Conservation (phyloP, 192 early-diverging fungal genomes). For the Podila minutissima region DNA sequence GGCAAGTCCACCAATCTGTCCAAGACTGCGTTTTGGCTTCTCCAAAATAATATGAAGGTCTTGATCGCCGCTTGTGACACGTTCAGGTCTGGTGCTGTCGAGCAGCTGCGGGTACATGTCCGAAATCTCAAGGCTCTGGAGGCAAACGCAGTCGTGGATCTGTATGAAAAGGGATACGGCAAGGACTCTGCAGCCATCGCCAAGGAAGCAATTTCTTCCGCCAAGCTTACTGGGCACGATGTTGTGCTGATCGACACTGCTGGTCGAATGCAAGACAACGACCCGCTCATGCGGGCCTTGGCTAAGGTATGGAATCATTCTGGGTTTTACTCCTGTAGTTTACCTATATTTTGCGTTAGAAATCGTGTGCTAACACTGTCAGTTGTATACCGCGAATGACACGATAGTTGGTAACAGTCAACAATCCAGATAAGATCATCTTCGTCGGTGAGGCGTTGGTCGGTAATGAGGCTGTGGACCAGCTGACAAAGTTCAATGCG, state of each 20-base stretch:
- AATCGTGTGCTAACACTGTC: neutral
- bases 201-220: slow-evolving; percentile 87
- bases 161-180: slow-evolving; percentile 96
- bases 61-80: slow-evolving; percentile 98
- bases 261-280: slow-evolving; percentile 98
- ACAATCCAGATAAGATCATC: slow-evolving; percentile 95
- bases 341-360: neutral
- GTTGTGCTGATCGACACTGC: slow-evolving; percentile 97
- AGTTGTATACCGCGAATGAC: neutral
- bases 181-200: slow-evolving; percentile 97
- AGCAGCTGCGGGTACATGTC: slow-evolving; percentile 92
- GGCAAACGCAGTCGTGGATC: slow-evolving; percentile 72
- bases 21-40: slow-evolving; percentile 95
- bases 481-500: slow-evolving; percentile 96
- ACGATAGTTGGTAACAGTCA: slow-evolving; percentile 80
- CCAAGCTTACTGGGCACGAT: slow-evolving; percentile 78
- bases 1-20: slow-evolving; percentile 92
- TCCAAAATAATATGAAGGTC: slow-evolving; percentile 90
- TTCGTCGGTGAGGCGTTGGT: slow-evolving; percentile 98
- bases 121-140: slow-evolving; percentile 87
- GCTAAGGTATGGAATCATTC: slow-evolving; percentile 71
- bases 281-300: slow-evolving; percentile 95
- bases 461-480: slow-evolving; percentile 97
- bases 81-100: slow-evolving; percentile 95
- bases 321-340: neutral